Conservation (phyloP, 164 flowering plant genomes). For the Aristolochia contorta region DNA sequence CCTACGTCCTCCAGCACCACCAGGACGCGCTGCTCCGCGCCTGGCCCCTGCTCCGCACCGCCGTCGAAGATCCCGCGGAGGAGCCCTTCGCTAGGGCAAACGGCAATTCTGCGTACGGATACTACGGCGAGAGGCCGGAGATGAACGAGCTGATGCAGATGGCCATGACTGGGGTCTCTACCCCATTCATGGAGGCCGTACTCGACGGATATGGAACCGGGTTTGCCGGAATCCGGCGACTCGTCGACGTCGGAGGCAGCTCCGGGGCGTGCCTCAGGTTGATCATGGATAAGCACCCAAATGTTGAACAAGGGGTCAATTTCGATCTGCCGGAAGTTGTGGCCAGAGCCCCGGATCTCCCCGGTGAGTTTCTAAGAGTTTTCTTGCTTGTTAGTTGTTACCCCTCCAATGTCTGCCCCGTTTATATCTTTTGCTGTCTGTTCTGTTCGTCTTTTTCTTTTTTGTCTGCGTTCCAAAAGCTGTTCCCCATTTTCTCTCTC, state of each 20-base stretch:
- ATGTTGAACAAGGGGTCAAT: slow-evolving; percentile 46
- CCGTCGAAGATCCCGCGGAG: slow-evolving; percentile 37
- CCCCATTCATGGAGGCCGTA: slow-evolving; percentile 62
- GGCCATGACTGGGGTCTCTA: slow-evolving; percentile 76
- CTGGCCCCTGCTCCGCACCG: slow-evolving; percentile 55
- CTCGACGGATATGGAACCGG: slow-evolving; percentile 48
- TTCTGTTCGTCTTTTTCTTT: neutral
- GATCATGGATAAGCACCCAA: slow-evolving; percentile 37
- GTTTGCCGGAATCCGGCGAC: slow-evolving; percentile 30
- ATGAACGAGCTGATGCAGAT: slow-evolving; percentile 64
- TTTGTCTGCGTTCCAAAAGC: neutral
- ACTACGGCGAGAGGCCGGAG: slow-evolving; percentile 50
- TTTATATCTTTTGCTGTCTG: no score
- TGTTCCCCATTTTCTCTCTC: no score
- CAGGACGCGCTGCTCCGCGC: slow-evolving; percentile 54
- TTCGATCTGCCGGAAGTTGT: slow-evolving; percentile 79
- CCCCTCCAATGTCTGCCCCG: no score
- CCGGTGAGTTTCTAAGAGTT: slow-evolving; percentile 42
- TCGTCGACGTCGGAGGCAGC: slow-evolving; percentile 83
- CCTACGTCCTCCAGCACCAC: slow-evolving; percentile 74
- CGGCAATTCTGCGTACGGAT: slow-evolving; percentile 43
- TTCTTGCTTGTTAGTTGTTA: no score
- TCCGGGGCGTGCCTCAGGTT: slow-evolving; percentile 63
- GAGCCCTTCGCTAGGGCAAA: slow-evolving; percentile 63
- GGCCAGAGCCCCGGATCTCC: slow-evolving; percentile 42